Conservation (phyloP, 2,329 filamentous ascomycete species). For the Neofusicoccum ribis region DNA sequence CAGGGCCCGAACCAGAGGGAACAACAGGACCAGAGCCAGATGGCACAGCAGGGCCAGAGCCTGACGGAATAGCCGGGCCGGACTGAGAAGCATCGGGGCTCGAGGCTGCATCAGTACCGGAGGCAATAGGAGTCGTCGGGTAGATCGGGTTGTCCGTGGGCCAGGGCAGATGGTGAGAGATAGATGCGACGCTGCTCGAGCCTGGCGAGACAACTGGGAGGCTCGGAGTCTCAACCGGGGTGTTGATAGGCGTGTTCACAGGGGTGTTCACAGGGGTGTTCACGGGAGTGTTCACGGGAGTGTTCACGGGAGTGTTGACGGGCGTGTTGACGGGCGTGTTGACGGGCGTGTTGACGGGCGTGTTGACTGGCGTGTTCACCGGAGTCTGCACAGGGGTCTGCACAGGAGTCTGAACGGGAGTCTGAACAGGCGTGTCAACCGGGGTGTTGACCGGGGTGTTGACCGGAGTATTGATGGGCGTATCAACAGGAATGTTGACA, state of each 20-base stretch:
- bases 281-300: neutral
- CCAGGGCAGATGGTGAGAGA: too few species aligned
- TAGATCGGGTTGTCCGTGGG: neutral
- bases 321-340: neutral
- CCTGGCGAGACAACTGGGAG: neutral
- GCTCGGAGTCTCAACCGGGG: too few species aligned
- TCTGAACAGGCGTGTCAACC: neutral
- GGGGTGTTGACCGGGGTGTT: neutral
- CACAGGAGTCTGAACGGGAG: neutral
- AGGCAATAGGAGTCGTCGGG: too few species aligned
- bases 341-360: neutral
- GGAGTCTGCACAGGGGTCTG: neutral
- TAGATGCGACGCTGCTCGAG: too few species aligned
- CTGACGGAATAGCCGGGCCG: neutral
- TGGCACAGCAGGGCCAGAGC: neutral
- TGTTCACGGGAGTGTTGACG: neutral
- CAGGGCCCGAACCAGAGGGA: too few species aligned
- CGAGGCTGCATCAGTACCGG: neutral
- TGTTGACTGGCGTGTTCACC: neutral
- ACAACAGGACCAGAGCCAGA: neutral
- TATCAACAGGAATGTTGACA: neutral
- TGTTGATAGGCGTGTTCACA: neutral
- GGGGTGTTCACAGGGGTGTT: neutral
- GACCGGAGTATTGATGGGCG: neutral
- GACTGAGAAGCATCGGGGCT: neutral